phyloP scores from a whole-genome alignment of 257 asterid genomes.

The Jacaranda mimosifolia region DNA sequence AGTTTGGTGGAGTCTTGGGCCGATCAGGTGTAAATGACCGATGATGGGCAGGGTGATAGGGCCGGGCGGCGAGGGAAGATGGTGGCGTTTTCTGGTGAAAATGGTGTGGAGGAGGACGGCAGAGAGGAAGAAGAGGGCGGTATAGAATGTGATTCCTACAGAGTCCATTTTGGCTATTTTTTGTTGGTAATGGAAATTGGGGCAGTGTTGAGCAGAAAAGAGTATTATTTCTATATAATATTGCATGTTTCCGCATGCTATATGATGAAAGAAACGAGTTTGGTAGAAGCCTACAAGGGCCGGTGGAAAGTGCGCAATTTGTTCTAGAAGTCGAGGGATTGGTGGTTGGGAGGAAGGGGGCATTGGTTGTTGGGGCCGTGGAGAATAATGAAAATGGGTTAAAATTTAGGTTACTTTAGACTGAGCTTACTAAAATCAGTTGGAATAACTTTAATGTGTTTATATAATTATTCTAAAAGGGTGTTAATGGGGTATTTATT shows the following conservation, averaged over 20 bases:
- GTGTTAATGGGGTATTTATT: no score
- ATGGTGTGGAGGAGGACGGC: slow-evolving; percentile 32
- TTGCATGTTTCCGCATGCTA: no score
- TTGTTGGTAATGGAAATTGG: background rate
- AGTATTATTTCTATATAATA: no score
- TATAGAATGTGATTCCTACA: slow-evolving; percentile 26
- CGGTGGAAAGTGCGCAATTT: background rate
- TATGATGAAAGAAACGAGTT: background rate
- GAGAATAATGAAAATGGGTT: no score
- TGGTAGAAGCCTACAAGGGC: slow-evolving; percentile 6
- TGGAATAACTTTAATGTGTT: no score
- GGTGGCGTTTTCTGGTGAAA: slow-evolving; percentile 11
- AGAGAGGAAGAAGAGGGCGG: slow-evolving; percentile 47
- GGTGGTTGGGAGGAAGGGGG: background rate
- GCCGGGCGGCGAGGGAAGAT: slow-evolving; percentile 49
- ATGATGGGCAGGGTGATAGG: slow-evolving; percentile 62
- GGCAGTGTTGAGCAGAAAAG: no score
- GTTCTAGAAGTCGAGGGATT: background rate
- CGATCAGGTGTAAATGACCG: slow-evolving; percentile 77
- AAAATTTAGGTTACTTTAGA: no score
- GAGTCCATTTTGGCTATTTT: slow-evolving; percentile 5
- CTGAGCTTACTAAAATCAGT: no score
- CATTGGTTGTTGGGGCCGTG: no score
- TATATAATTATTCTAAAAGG: no score
- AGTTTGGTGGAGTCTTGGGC: slow-evolving; percentile 59